phyloP scores from a whole-genome alignment of 1,284 basidiomycete species.

The Agroathelia rolfsii region DNA sequence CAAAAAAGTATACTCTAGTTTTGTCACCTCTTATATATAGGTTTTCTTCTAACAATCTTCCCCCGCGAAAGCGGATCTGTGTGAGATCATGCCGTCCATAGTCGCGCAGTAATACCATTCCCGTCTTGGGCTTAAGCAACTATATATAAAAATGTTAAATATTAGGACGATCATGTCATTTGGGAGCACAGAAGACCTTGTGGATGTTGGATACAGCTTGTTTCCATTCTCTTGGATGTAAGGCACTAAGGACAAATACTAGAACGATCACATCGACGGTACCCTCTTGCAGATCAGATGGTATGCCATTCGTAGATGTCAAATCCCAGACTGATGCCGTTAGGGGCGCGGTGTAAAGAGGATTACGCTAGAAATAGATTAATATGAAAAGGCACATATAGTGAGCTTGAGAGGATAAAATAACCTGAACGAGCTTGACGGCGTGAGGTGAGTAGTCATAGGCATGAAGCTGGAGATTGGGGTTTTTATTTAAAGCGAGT shows the following conservation, averaged over 20 bases:
- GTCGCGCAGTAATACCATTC: conserved; percentile 81
- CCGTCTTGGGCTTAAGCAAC: conserved; percentile 89
- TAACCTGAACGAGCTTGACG: conserved; percentile 81
- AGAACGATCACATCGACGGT: conserved; percentile 85
- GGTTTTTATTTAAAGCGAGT: conserved; percentile 75
- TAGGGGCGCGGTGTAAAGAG: conserved; percentile 67
- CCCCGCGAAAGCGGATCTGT: conserved; percentile 86
- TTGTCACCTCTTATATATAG: conserved; percentile 95
- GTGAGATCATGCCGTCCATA: conserved; percentile 94
- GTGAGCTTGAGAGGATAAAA: conserved; percentile 5
- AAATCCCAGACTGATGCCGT: conserved; percentile 89
- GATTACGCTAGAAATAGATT: conserved; percentile 38
- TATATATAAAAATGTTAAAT: conserved; percentile 19
- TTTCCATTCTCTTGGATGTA: conserved; percentile 91
- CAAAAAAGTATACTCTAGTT: conserved; percentile 94
- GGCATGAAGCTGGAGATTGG: conserved; percentile 61
- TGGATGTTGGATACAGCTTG: conserved; percentile 81
- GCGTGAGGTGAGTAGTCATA: conserved; percentile 92
- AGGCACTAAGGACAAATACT: conserved; percentile 90
- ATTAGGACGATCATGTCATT: no score
- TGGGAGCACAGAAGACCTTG: conserved; percentile 34
- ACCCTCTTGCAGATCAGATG: conserved; percentile 50
- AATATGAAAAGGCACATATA: background rate
- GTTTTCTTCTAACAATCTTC: conserved; percentile 84
- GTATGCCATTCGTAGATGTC: conserved; percentile 51